Percentiles rank a stretch among this genome's conserved stretches.
Conservation (phyloP, 305 asterid species). For the Fraxinus velutina region DNA sequence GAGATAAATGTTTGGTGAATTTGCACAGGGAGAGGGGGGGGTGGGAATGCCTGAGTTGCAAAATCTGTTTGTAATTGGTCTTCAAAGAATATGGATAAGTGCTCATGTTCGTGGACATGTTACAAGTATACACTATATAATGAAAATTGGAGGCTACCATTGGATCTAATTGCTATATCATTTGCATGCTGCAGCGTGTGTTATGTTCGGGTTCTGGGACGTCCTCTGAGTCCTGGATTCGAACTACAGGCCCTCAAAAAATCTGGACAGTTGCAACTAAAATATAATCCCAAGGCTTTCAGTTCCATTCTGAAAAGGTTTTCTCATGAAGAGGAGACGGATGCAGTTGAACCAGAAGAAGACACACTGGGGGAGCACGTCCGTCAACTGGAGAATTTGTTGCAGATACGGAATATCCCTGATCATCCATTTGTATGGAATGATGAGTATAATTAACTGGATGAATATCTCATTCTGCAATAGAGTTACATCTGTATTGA, state of each 20-base stretch:
- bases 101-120: not conserved
- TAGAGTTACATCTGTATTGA: not conserved
- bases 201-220: conserved; percentile 36
- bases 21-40: not conserved
- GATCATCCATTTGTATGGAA: not conserved
- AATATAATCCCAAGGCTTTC: conserved; percentile 19
- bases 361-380: not conserved
- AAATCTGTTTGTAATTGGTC: not conserved
- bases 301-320: conserved; percentile 5
- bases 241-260: conserved; percentile 12
- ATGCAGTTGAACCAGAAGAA: not conserved
- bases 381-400: not conserved
- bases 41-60: not conserved
- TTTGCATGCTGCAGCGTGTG: conserved; percentile 27
- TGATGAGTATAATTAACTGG: not conserved
- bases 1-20: not conserved
- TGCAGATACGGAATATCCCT: not conserved
- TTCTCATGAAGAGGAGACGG: not conserved
- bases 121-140: not conserved
- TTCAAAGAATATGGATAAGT: not conserved
- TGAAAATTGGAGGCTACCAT: not conserved
- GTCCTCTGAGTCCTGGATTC: conserved; percentile 34
- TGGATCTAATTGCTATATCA: not conserved
- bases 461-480: not conserved
- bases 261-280: conserved; percentile 22